phyloP scores from a whole-genome alignment of 1,284 basidiomycete genomes.

The Lignosus rhinocerotis region DNA sequence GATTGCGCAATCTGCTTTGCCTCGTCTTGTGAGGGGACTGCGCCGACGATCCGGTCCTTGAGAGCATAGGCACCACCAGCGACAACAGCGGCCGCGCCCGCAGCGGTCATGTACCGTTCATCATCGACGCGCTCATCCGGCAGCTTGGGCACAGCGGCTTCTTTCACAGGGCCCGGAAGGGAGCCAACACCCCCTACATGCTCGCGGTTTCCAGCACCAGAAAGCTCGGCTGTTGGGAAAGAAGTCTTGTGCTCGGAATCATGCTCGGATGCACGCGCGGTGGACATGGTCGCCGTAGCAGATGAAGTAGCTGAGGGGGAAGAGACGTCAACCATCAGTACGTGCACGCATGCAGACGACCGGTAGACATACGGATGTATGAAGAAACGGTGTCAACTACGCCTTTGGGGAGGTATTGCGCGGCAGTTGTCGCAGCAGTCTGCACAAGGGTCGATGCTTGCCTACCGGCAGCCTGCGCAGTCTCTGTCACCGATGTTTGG shows the following conservation, averaged over 20 bases:
- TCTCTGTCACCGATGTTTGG: slow-evolving; percentile 7
- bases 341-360: neutral
- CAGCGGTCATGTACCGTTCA: slow-evolving; percentile 16
- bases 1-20: neutral
- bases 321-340: neutral
- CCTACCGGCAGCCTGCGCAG: slow-evolving; percentile 13
- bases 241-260: slow-evolving; percentile 30
- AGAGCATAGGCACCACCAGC: slow-evolving; percentile 14
- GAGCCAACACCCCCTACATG: slow-evolving; percentile 39
- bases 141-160: slow-evolving; percentile 40
- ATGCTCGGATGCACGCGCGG: slow-evolving; percentile 29
- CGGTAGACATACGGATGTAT: slow-evolving; percentile 30
- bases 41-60: slow-evolving; percentile 9
- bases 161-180: slow-evolving; percentile 38
- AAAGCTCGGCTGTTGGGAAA: slow-evolving; percentile 29
- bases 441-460: slow-evolving; percentile 22
- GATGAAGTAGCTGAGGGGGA: slow-evolving; percentile 7
- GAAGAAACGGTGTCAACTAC: slow-evolving; percentile 30
- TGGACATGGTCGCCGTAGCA: slow-evolving; percentile 14
- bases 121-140: slow-evolving; percentile 38
- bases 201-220: slow-evolving; percentile 31
- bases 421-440: slow-evolving; percentile 26
- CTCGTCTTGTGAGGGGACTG: neutral
- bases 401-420: slow-evolving; percentile 28
- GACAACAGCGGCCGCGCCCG: slow-evolving; percentile 9